Percentiles rank a stretch among this genome's conserved stretches.
Evolutionary conservation across 768 basidiomycete species (phyloP).

Genomic region (Ramaria sp.): DNA sequence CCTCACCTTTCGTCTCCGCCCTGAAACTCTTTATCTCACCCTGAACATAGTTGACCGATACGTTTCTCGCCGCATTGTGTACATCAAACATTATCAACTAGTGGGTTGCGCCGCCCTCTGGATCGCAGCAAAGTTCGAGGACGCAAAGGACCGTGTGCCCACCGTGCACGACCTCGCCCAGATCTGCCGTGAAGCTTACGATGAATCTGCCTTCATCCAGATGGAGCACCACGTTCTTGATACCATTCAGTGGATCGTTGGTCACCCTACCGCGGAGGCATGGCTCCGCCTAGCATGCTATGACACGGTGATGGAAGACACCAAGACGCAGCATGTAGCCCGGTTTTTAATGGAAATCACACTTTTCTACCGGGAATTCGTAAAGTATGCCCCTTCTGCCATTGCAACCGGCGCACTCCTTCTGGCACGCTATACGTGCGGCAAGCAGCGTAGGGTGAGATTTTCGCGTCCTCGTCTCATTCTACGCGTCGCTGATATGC

Average conservation of each 20-base stretch:
- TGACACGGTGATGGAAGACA: slow-evolving; percentile 66
- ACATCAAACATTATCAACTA: slow-evolving; percentile 98
- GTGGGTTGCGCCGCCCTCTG: slow-evolving; percentile 97
- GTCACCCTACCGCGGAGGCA: slow-evolving; percentile 95
- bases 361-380: slow-evolving; percentile 92
- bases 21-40: slow-evolving; percentile 96
- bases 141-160: slow-evolving; percentile 96
- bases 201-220: slow-evolving; percentile 95
- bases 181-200: slow-evolving; percentile 94
- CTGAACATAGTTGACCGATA: slow-evolving; percentile 99
- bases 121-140: slow-evolving; percentile 99
- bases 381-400: slow-evolving; percentile 73
- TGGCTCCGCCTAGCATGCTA: slow-evolving; percentile 86
- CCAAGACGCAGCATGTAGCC: slow-evolving; percentile 88
- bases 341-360: slow-evolving; percentile 99
- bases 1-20: slow-evolving; percentile 93
- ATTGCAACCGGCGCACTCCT: slow-evolving; percentile 87
- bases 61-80: slow-evolving; percentile 95
- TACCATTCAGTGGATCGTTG: slow-evolving; percentile 93
- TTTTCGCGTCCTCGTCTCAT: slow-evolving; percentile 9
- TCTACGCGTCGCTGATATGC: background rate
- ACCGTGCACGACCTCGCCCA: slow-evolving; percentile 89
- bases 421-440: slow-evolving; percentile 80
- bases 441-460: slow-evolving; percentile 59
- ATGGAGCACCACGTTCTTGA: slow-evolving; percentile 97